Percentiles rank a stretch among this genome's conserved stretches.
These are phyloP conservation scores for Fusarium sulawesiense DNA, from an alignment of 2,329 filamentous ascomycete species.

Conservation along the genomic window DNA sequence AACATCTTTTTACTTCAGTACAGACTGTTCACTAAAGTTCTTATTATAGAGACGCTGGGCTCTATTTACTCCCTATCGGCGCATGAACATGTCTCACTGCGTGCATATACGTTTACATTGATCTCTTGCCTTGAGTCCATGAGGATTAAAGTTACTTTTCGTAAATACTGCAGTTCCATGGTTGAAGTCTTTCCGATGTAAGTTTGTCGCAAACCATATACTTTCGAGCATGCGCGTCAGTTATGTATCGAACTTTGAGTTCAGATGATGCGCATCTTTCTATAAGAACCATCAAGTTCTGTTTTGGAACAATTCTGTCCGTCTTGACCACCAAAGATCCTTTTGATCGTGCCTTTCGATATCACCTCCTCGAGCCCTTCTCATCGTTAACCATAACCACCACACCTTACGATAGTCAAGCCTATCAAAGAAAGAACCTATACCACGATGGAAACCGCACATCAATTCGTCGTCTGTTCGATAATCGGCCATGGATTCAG, in stretches of 20 bases:
- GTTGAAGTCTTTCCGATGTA: neutral
- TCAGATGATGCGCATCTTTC: neutral
- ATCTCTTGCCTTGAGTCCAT: neutral
- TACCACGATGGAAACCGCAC: neutral
- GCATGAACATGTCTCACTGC: neutral
- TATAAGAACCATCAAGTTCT: neutral
- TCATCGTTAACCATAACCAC: neutral
- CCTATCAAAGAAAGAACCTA: neutral
- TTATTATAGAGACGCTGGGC: neutral
- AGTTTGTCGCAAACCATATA: neutral
- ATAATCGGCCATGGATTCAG: neutral
- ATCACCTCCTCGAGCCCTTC: neutral
- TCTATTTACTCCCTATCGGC: neutral
- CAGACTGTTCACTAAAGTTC: neutral
- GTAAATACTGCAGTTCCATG: neutral
- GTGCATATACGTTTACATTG: neutral
- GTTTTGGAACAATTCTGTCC: neutral
- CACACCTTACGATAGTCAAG: neutral
- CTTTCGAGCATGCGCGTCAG: neutral
- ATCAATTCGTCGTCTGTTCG: neutral
- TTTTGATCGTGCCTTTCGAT: neutral
- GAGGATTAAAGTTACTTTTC: neutral
- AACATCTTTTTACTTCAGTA: neutral
- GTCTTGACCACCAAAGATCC: neutral
- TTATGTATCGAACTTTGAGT: neutral